Conservation (phyloP, 345 rosid genomes). For the Anastatica hierochuntica region DNA sequence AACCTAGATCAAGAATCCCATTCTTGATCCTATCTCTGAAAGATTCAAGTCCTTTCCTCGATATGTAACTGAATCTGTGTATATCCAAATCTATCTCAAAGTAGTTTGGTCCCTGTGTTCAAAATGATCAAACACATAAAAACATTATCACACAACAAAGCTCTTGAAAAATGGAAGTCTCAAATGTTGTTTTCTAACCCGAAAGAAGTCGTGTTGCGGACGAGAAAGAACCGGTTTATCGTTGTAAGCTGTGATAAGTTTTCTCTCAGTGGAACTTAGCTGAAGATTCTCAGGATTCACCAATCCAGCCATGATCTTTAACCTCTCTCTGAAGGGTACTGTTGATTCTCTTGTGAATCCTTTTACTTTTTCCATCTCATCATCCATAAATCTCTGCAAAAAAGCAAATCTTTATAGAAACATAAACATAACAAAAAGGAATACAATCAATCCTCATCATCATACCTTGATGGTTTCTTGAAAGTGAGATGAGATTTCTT, state of each 20-base stretch:
- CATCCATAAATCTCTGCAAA: conserved; percentile 54
- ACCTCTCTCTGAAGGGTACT: conserved; percentile 69
- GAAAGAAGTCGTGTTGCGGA: conserved; percentile 69
- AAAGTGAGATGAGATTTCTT: conserved; percentile 50
- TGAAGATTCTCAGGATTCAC: conserved; percentile 72
- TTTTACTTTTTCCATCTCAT: conserved; percentile 60
- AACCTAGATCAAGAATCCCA: conserved; percentile 57
- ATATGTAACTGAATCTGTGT: conserved; percentile 79
- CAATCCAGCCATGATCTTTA: conserved; percentile 60
- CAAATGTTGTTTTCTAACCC: conserved; percentile 33
- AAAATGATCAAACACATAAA: no score
- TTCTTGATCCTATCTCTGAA: conserved; percentile 54
- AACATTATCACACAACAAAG: not conserved
- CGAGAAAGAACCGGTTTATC: conserved; percentile 79
- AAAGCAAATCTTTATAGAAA: not conserved
- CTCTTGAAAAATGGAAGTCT: not conserved
- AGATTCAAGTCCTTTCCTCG: conserved; percentile 80
- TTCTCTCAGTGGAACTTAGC: conserved; percentile 55
- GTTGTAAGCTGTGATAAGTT: conserved; percentile 62
- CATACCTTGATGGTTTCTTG: conserved; percentile 62
- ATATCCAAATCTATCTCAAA: conserved; percentile 76
- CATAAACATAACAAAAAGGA: no score
- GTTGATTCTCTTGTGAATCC: conserved; percentile 51
- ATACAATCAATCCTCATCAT: not conserved
- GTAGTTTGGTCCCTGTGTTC: conserved; percentile 71